Evolutionary conservation across 257 asterid genomes (phyloP).

Genomic region (Vinca minor): DNA sequence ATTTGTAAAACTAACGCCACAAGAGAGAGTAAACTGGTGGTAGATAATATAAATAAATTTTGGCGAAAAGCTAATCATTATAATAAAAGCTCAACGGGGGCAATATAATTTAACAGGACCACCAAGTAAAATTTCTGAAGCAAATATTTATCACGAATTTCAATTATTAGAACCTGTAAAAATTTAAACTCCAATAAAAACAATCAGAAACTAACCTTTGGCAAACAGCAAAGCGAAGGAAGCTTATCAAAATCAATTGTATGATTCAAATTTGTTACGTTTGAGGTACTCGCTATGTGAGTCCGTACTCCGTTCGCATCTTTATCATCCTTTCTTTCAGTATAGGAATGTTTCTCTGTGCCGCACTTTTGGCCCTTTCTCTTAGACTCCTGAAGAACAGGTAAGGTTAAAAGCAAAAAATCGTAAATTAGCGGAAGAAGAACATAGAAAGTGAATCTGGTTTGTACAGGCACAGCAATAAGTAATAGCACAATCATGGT

Average conservation of each 20-base stretch:
- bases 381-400: constrained; percentile 55
- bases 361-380: constrained; percentile 96
- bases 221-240: constrained; percentile 56
- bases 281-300: constrained; percentile 25
- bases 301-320: constrained; percentile 25
- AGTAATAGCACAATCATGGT: background rate
- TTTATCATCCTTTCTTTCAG: constrained; percentile 36
- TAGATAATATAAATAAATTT: background rate
- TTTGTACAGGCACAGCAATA: background rate
- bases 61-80: background rate
- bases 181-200: background rate
- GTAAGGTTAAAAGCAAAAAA: too few species aligned
- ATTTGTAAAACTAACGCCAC: background rate
- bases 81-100: background rate
- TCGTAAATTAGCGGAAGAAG: too few species aligned
- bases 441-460: background rate
- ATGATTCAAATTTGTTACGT: constrained; percentile 24
- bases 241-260: constrained; percentile 57
- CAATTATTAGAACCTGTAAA: background rate
- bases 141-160: background rate
- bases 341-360: constrained; percentile 38
- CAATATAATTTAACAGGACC: background rate
- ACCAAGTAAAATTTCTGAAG: background rate
- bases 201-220: constrained; percentile 44
- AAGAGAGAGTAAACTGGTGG: background rate